Evolutionary conservation across 1,284 basidiomycete species (phyloP), one percentile per base, ranked within the genome.

Genomic region (Cystobasidium sp.): DNA sequence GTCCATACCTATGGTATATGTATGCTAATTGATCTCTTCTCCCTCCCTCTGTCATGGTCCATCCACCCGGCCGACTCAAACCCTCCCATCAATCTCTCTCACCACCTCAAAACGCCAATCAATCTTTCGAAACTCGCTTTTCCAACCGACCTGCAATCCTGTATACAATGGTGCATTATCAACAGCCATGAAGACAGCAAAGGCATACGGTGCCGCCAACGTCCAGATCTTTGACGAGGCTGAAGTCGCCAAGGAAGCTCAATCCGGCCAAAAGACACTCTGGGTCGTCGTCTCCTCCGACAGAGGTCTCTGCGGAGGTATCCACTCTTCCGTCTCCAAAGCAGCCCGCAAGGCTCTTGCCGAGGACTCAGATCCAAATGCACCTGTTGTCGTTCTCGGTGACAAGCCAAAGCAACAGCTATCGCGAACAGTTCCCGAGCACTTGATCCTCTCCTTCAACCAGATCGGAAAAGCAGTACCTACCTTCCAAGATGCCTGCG

Each of bases 231-330:
- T 92, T 85, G 84, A 88, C 87, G 66, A 73, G 46, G 61, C 71
- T n/a, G 64, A 93, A 83, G 84, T 91, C 44, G 79, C 83, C 76
- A 76, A 80, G 56, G 84, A 88, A 61, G 83, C 88, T 18, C 88
- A 90, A 81, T 80, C 80, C 67, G 86, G 87, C 74, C 83, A 86
- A 44, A 86, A 88, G 75, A 67, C 59, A 9, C 75, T 76, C 49
- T 76, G 73, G 72, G 69, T 76, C 56, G 75, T 76, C 53, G 74
- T 72, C 81, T 97, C 96, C 63, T 98, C 95, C 75, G 96, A 99
- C 89, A 96, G 97, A 86, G 96, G 97, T 85, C 92, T 99, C 75
- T 99, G 96, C 84, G 97, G 97, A 85, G 97, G 97, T 89, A 97
- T 99, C 82, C 96, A 99, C 87, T 98, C 96, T 53, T 94, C 93